Conservation (phyloP, 2,329 filamentous ascomycete genomes). For the Phialophora expanda region DNA sequence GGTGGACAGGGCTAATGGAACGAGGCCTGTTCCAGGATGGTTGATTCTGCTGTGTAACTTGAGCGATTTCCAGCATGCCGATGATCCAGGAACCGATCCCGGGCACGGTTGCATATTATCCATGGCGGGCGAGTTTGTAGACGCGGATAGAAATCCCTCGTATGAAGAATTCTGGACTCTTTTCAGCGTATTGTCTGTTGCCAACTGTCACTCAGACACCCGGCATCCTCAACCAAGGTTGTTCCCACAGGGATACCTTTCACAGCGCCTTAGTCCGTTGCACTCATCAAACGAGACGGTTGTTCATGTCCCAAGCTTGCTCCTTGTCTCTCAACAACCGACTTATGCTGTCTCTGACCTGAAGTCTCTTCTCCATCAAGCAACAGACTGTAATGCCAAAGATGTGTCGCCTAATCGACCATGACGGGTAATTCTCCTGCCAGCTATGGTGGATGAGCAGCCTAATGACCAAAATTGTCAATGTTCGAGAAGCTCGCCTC, state of each 20-base stretch:
- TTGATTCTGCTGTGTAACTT: slow-evolving; percentile 1
- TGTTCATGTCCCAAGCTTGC: background rate
- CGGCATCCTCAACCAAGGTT: background rate
- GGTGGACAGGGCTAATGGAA: slow-evolving; percentile 31
- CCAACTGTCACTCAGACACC: background rate
- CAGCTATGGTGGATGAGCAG: background rate
- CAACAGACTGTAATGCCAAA: background rate
- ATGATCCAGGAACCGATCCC: background rate
- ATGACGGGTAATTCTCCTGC: background rate
- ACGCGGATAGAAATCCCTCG: background rate
- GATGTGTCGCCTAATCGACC: background rate
- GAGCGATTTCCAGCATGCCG: background rate
- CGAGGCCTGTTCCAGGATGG: background rate
- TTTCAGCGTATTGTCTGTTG: background rate
- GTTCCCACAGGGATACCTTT: background rate
- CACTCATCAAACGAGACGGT: background rate
- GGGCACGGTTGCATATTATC: background rate
- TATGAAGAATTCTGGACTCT: background rate
- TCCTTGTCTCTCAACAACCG: background rate
- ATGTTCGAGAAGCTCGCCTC: background rate
- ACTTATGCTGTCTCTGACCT: background rate
- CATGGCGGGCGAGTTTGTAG: background rate
- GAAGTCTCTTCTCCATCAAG: background rate
- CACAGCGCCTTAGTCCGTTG: background rate
- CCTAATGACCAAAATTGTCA: background rate